Evolutionary conservation across 129 eudicot genomes (phyloP), one percentile per base, ranked within the genome.

Genomic region (Heracleum sosnowskyi): DNA sequence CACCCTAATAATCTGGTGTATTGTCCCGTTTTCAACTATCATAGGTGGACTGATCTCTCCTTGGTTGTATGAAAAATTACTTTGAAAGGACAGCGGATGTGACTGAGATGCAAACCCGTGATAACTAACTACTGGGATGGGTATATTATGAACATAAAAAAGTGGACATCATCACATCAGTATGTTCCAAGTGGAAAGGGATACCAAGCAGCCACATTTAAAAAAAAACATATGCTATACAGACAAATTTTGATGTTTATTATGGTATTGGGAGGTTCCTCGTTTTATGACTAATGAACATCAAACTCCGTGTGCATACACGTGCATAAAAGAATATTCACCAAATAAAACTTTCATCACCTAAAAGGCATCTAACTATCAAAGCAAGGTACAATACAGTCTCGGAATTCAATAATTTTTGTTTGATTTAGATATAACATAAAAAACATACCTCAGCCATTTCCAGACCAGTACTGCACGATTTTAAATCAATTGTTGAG

Each of bases 381-480:
- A 34, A 35, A 68, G 20, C 74, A 33, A 69, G 40, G 73, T 15
- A 15, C n/a, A n/a, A n/a, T 17, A 68, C 33, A 13, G 29, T 15
- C 34, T 4, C 11, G 20, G 22, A 7, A 72, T 37, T 37, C 7
- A 22, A 45, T 20, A 36, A 15, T 35, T 28, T 1, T 15, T n/a
- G 17, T 11, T 73, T 42, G 12, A 34, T 45, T n/a, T 15, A 82
- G 76, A 46, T 79, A 76, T 46, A 51, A 29, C 37, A 35, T 24
- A 69, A 15, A 46, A 35, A 4, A 73, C 77, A 73, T 44, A 85
- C 99, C 97, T 96, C 99, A 73, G 92, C 96, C 35, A 91, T 74
- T 84, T 96, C 99, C 83, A 90, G 87, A 87, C 97, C 89, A 26
- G 97, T 86, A 63, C 83, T 90, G 84, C 97, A 96, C 42, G 96